These are phyloP conservation scores for Globisporangium radiosum DNA, from an alignment of 352 stramenopile genomes.

Conservation along the genomic window DNA sequence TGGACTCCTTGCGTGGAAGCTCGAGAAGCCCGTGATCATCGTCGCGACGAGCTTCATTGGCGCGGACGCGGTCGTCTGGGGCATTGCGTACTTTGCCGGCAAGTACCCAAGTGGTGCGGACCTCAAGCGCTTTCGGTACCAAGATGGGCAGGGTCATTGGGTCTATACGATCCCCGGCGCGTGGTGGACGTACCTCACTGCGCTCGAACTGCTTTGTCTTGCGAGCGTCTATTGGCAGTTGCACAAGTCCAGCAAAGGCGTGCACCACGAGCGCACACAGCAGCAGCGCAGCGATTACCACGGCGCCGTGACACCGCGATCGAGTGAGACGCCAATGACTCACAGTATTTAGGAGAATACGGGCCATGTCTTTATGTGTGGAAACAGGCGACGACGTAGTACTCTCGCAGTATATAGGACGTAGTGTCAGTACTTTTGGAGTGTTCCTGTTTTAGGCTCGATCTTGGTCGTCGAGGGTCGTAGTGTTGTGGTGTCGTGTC, in stretches of 20 bases:
- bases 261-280: conserved; percentile 6
- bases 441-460: too few relatives aligned
- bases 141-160: conserved; percentile 16
- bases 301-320: too few relatives aligned
- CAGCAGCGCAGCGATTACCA: background rate
- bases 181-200: conserved; percentile 66
- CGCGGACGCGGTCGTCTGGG: conserved; percentile 35
- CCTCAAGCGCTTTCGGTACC: conserved; percentile 36
- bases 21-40: conserved; percentile 46
- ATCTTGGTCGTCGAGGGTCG: too few relatives aligned
- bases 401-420: too few relatives aligned
- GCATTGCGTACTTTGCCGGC: conserved; percentile 66
- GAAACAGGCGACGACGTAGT: too few relatives aligned
- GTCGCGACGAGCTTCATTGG: conserved; percentile 63
- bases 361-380: too few relatives aligned
- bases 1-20: conserved; percentile 43
- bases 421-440: too few relatives aligned
- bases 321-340: too few relatives aligned
- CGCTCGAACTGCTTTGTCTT: conserved; percentile 37
- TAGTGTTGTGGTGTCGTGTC: too few relatives aligned
- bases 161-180: conserved; percentile 34
- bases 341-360: too few relatives aligned
- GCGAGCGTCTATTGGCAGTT: conserved; percentile 34
- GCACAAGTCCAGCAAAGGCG: conserved; percentile 7
- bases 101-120: conserved; percentile 58